Conservation (phyloP, 2,329 filamentous ascomycete genomes). For the Cylindrodendrum hubeiense region DNA sequence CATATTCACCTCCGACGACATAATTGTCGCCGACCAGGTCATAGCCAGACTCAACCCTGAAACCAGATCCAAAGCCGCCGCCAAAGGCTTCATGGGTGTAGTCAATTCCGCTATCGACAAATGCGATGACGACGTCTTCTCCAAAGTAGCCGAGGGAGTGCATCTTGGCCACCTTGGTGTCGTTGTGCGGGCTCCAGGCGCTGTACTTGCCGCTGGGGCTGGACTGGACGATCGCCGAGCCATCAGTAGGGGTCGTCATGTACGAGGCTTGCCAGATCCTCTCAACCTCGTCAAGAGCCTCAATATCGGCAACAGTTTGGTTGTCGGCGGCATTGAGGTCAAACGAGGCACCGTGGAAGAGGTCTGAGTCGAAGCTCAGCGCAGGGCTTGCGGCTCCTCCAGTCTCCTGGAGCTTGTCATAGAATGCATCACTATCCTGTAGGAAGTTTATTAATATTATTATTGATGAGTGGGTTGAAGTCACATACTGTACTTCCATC, state of each 20-base stretch:
- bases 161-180: slow-evolving; percentile 19
- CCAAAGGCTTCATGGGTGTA: slow-evolving; percentile 16
- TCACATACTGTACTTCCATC: neutral
- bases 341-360: slow-evolving; percentile 23
- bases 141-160: slow-evolving; percentile 12
- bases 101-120: slow-evolving; percentile 13
- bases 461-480: neutral
- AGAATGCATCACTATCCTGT: slow-evolving; percentile 13
- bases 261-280: slow-evolving; percentile 15
- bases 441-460: neutral
- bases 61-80: slow-evolving; percentile 2
- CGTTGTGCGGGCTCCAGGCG: slow-evolving; percentile 12
- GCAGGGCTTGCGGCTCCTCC: slow-evolving; percentile 6
- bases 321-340: slow-evolving; percentile 14
- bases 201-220: neutral
- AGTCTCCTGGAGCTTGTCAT: slow-evolving; percentile 5
- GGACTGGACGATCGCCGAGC: neutral
- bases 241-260: neutral
- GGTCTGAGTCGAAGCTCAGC: slow-evolving; percentile 10
- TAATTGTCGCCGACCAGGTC: slow-evolving; percentile 11
- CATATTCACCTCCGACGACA: slow-evolving; percentile 2
- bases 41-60: slow-evolving; percentile 8
- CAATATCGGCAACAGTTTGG: slow-evolving; percentile 11
- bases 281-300: slow-evolving; percentile 18
- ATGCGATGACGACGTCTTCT: slow-evolving; percentile 14